These are phyloP conservation scores for Gleditsia sinensis DNA, from an alignment of 306 rosid species.

Conservation along the genomic window DNA sequence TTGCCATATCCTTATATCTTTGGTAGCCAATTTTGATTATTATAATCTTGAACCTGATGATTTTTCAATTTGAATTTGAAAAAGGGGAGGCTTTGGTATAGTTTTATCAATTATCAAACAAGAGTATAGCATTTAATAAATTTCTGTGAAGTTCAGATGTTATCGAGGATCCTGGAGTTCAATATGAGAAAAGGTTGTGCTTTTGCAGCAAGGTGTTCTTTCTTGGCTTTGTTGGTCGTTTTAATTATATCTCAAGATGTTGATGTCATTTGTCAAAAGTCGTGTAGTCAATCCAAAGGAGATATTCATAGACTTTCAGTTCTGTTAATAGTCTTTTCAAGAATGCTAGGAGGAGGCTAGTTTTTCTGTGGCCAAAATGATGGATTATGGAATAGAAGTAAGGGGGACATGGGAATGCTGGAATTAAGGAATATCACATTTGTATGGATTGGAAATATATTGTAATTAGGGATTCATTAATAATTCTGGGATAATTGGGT, in stretches of 20 bases:
- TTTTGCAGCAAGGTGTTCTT: not conserved
- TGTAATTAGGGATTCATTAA: not conserved
- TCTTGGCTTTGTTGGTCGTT: not conserved
- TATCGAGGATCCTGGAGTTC: not conserved
- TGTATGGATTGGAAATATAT: not conserved
- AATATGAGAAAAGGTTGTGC: not conserved
- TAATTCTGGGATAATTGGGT: no score
- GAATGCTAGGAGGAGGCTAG: not conserved
- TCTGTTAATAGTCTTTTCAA: not conserved
- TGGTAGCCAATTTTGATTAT: not conserved
- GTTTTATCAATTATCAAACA: not conserved
- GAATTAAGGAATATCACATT: not conserved
- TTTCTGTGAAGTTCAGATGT: not conserved
- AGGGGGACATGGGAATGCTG: not conserved
- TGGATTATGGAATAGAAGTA: not conserved
- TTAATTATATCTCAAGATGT: not conserved
- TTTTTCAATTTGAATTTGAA: not conserved
- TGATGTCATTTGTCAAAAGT: not conserved
- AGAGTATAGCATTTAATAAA: not conserved
- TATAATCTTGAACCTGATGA: not conserved
- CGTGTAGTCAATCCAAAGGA: not conserved
- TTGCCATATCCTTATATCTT: no score
- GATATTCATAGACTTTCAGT: not conserved
- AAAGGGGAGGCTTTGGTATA: not conserved
- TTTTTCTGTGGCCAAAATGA: not conserved